Evolutionary conservation across 2,329 filamentous ascomycete genomes (phyloP).

Genomic region (Pleomassaria siparia): DNA sequence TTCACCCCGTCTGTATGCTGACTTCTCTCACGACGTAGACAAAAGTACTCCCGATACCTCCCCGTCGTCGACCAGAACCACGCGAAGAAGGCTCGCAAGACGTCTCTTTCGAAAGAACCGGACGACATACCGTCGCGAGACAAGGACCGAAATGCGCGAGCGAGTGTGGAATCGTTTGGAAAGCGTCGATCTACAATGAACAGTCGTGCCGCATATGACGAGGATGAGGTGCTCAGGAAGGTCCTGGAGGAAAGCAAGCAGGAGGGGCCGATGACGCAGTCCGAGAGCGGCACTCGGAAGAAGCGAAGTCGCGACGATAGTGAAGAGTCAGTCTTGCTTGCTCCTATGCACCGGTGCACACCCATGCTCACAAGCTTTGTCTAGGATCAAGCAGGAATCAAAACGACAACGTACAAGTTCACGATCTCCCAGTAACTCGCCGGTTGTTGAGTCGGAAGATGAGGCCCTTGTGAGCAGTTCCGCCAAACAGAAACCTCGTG

Average conservation of each 20-base stretch:
- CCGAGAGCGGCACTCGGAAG: slow-evolving; percentile 61
- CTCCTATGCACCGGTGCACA: not conserved
- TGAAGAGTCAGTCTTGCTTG: slow-evolving; percentile 73
- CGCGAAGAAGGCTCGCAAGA: slow-evolving; percentile 57
- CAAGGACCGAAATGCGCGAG: slow-evolving; percentile 57
- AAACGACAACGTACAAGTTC: slow-evolving; percentile 81
- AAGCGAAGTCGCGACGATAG: slow-evolving; percentile 90
- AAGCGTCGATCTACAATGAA: slow-evolving; percentile 98
- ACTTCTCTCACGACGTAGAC: slow-evolving; percentile 44
- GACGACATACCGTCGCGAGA: slow-evolving; percentile 57
- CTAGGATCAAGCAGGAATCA: slow-evolving; percentile 67
- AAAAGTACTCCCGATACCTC: slow-evolving; percentile 65
- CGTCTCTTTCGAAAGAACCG: slow-evolving; percentile 66
- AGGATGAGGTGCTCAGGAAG: slow-evolving; percentile 83
- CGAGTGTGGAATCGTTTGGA: slow-evolving; percentile 61
- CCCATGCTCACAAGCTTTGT: slow-evolving; percentile 33
- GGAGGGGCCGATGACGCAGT: slow-evolving; percentile 61
- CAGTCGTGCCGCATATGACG: slow-evolving; percentile 92
- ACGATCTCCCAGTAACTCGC: slow-evolving; percentile 48
- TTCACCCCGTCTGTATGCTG: slow-evolving; percentile 1
- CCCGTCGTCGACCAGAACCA: slow-evolving; percentile 58
- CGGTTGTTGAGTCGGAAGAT: slow-evolving; percentile 71
- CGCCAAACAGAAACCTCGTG: slow-evolving; percentile 48
- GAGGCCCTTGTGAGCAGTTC: slow-evolving; percentile 53
- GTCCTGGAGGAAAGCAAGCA: slow-evolving; percentile 96